A percentile compares a stretch with the other conserved stretches of the same genome.
Conservation (phyloP, 257 asterid species). For the Knoxia roxburghii region DNA sequence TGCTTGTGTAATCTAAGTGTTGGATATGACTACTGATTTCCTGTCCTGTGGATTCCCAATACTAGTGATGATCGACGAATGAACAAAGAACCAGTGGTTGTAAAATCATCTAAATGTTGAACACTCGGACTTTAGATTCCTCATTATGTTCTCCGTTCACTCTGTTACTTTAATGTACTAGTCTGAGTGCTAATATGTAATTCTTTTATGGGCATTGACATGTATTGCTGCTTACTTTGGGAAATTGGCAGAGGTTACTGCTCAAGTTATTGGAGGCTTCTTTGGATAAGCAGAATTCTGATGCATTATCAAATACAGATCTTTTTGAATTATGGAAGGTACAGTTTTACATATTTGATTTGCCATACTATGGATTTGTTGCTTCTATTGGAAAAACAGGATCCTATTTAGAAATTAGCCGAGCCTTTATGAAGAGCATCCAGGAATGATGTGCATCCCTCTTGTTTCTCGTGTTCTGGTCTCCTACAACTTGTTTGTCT, state of each 20-base stretch:
- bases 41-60: not conserved
- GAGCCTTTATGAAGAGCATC: not conserved
- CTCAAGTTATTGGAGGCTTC: slow-evolving; percentile 49
- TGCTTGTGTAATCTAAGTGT: not conserved
- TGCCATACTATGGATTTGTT: no score
- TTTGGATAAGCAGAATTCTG: slow-evolving; percentile 21
- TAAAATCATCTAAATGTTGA: not conserved
- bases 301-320: slow-evolving; percentile 35
- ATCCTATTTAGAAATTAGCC: not conserved
- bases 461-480: not conserved
- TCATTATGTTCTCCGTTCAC: not conserved
- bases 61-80: slow-evolving; percentile 3
- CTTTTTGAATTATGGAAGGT: slow-evolving; percentile 67
- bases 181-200: not conserved
- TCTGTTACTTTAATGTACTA: not conserved
- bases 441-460: not conserved
- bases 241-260: slow-evolving; percentile 53
- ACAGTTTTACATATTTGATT: no score
- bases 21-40: not conserved
- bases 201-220: not conserved
- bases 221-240: slow-evolving; percentile 14
- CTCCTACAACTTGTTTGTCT: not conserved
- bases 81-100: not conserved
- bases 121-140: not conserved
- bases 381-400: not conserved